Evolutionary conservation across 2,329 filamentous ascomycete species (phyloP), one percentile per base, ranked within the genome.

Genomic region (Apiospora sp.): DNA sequence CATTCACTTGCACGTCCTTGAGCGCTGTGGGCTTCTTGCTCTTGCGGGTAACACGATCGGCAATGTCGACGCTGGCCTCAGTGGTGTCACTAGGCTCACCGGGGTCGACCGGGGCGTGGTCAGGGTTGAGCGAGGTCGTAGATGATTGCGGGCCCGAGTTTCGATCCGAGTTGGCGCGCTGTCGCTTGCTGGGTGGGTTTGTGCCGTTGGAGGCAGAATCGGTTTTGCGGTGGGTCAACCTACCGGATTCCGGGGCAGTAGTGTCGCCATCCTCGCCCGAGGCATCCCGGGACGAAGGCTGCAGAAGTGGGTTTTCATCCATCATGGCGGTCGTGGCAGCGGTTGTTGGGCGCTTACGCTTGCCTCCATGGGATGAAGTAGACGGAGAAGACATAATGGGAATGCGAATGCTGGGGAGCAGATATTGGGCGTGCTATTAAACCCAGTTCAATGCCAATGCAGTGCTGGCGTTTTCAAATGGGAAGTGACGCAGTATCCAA

Each of bases 201-300:
- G 83, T 82, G 67, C 82, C 77, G 71, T 84, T 81, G 70, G 82
- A 79, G 24, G 54, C 58, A 72, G 81, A 82, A 75, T 86, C 85
- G 58, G 86, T 83, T 81, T 91, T 91, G 80, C 89, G 89, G 81
- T 90, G 89, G 77, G 89, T 90, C 72, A 80, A 74, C 74, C 86
- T 85, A 71, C 82, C 84, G 61, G 87, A 87, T 80, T 92, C 89
- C 74, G 88, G 88, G 70, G 93, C 89, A 22, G 92, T 92, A 76
- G 94, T 93, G 78, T 93, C 92, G 78, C 90, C 92, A 81, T 96
- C 94, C 84, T 97, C 94, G 75, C 88, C 93, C 22, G 94, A 96
- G 74, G 93, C 93, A 84, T 97, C 94, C 80, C 93, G 90, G 48
- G 94, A 95, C 24, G 93, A 94, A 48, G 93, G 88, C 81, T 92